Evolutionary conservation across 805 yeast species (phyloP).

Genomic region (Yarrowia phangngaensis): DNA sequence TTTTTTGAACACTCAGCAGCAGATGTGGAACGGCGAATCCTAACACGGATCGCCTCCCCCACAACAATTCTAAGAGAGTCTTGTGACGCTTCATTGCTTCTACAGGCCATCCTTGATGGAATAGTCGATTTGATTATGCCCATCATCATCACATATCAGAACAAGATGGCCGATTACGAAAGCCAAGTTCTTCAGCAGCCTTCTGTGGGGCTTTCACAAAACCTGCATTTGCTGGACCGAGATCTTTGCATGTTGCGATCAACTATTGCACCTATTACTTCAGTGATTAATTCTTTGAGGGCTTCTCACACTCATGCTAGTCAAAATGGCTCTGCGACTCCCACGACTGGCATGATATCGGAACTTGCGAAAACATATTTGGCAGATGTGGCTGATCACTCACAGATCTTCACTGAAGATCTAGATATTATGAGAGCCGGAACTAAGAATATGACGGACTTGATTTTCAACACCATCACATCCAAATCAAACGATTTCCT

Average conservation of each 20-base stretch:
- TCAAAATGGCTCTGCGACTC: conserved; percentile 21
- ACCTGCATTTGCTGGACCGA: conserved; percentile 51
- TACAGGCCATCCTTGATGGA: conserved; percentile 55
- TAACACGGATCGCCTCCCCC: conserved; percentile 46
- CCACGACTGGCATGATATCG: conserved; percentile 35
- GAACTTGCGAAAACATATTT: conserved; percentile 48
- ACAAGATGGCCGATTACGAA: conserved; percentile 49
- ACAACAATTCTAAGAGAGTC: conserved; percentile 50
- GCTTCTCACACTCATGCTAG: conserved; percentile 36
- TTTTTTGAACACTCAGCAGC: conserved; percentile 57
- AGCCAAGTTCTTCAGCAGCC: conserved; percentile 51
- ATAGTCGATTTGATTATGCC: conserved; percentile 54
- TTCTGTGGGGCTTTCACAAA: conserved; percentile 49
- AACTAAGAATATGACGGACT: conserved; percentile 49
- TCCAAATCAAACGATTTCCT: conserved; percentile 55
- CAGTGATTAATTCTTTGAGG: conserved; percentile 47
- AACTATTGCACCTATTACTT: conserved; percentile 47
- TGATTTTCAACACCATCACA: conserved; percentile 56
- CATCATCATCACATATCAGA: conserved; percentile 50
- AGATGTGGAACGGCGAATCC: conserved; percentile 51
- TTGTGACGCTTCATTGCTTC: conserved; percentile 49
- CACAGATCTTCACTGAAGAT: conserved; percentile 50
- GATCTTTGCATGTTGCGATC: conserved; percentile 50
- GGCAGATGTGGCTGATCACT: conserved; percentile 56
- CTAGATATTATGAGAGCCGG: conserved; percentile 52